Percentiles rank a stretch among this genome's conserved stretches.
phyloP scores from a whole-genome alignment of 805 yeast species.

The Isabelozyma rhagii region DNA sequence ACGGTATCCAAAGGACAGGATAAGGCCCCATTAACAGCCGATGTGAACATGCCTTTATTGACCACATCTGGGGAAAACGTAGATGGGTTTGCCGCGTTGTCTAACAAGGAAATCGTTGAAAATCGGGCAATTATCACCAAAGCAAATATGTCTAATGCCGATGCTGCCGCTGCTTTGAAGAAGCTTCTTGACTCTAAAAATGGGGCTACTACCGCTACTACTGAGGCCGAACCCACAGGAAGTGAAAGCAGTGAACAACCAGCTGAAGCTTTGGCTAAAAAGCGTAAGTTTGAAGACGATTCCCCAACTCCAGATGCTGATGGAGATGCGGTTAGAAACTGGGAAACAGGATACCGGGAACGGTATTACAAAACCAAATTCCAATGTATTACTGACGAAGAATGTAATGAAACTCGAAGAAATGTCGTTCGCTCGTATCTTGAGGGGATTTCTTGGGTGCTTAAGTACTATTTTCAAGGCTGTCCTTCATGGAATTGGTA shows the following conservation, averaged over 20 bases:
- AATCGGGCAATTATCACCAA: constrained; percentile 59
- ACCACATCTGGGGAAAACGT: constrained; percentile 73
- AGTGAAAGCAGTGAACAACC: constrained; percentile 2
- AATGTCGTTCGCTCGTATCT: constrained; percentile 70
- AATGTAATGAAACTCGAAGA: constrained; percentile 50
- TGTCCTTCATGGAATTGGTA: constrained; percentile 99
- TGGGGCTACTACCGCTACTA: constrained; percentile 14
- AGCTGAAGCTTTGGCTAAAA: constrained; percentile 5
- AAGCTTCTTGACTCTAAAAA: constrained; percentile 30
- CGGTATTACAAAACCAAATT: constrained; percentile 82
- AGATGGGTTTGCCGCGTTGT: constrained; percentile 58
- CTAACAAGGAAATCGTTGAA: constrained; percentile 68
- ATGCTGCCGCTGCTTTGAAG: constrained; percentile 61
- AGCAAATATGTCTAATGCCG: constrained; percentile 68
- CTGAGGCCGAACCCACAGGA: constrained; percentile 7
- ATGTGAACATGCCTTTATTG: constrained; percentile 70
- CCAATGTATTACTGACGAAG: constrained; percentile 51
- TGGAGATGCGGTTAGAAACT: constrained; percentile 57
- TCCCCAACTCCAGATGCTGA: constrained; percentile 11
- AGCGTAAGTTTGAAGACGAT: constrained; percentile 18
- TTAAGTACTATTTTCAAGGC: constrained; percentile 91
- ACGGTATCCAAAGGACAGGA: constrained; percentile 71
- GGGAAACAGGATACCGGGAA: constrained; percentile 84
- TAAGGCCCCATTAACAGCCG: constrained; percentile 68
- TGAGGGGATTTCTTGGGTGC: constrained; percentile 97